Evolutionary conservation across 2,329 filamentous ascomycete genomes (phyloP), one percentile per base, ranked within the genome.

Genomic region (Aspergillus bombycis): DNA sequence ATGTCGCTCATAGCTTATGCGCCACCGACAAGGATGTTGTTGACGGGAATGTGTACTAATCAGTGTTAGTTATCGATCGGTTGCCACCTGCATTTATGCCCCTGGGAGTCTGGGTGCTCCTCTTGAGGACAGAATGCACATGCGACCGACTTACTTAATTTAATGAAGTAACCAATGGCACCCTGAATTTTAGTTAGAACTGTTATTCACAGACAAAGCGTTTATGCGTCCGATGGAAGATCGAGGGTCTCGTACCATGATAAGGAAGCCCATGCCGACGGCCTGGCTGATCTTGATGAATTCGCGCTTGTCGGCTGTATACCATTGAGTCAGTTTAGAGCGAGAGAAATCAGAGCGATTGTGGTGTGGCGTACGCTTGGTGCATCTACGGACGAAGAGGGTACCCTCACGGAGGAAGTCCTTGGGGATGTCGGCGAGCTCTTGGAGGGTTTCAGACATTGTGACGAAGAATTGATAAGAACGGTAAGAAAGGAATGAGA

Each of bases 271-370:
- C 73, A 86, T 84, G 68, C 84, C 85, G 58, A 87, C 85, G 59
- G 84, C 85, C 77, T 87, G 85, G 68, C 82, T 84, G 74, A 87
- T 87, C 75, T 86, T 86, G 71, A 87, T 80, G 74, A 87, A 87
- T 75, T 87, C 85, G 70, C 84, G 81, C 75, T 83, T 83, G 76
- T 87, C 85, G 72, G 85, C 84, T 86, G 68, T 56, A 70, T 26
- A 10, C 23, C 21, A 46, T 23, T 48, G 14, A 19, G 54, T 52
- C 69, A 64, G 63, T 54, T 57, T 59, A 5, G 10, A 21, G 23
- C 19, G 11, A 21, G 14, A 58, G 9, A 8, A 10, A n/a, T 32
- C 21, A 36, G 16, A 14, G 16, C n/a, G n/a, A 28, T 14, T 26
- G 23, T 12, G n/a, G 36, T 26, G n/a, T 55, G 26, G 68, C 68